phyloP scores from a whole-genome alignment of 2,329 filamentous ascomycete genomes.

The Penicillium frequentans region DNA sequence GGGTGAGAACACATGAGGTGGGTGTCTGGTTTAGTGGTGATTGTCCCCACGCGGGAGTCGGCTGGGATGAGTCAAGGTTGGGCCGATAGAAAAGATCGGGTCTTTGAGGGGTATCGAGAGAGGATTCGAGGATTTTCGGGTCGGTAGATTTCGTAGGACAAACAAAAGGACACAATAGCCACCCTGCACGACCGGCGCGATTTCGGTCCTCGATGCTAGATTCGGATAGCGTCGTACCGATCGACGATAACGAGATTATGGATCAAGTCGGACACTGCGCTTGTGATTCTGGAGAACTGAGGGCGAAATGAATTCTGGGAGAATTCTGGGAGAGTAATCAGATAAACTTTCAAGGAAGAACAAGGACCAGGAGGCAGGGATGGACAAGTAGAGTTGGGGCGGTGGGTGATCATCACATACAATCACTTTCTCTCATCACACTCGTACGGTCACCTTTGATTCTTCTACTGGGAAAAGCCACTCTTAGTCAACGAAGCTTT shows the following conservation, averaged over 20 bases:
- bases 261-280: not conserved
- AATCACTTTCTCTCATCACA: not conserved
- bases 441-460: not conserved
- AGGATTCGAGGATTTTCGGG: not conserved
- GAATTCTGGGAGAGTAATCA: not conserved
- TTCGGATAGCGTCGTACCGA: slow-evolving; percentile 2
- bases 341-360: not conserved
- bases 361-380: slow-evolving; percentile 22
- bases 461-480: not conserved
- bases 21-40: not conserved
- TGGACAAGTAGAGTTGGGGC: slow-evolving; percentile 18
- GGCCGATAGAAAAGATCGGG: not conserved
- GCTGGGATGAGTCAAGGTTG: slow-evolving; percentile 3
- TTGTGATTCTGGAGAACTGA: not conserved
- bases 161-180: slow-evolving; percentile 8
- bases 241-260: slow-evolving; percentile 1
- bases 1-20: slow-evolving; percentile 18
- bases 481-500: not conserved
- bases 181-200: slow-evolving; percentile 24
- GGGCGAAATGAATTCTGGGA: slow-evolving; percentile 1
- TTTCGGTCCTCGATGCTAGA: slow-evolving; percentile 5
- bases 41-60: slow-evolving; percentile 6
- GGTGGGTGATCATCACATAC: slow-evolving; percentile 22
- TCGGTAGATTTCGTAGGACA: not conserved
- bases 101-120: not conserved